Conservation (phyloP, 805 yeast genomes). For the Vanderwaltozyma polyspora region DNA sequence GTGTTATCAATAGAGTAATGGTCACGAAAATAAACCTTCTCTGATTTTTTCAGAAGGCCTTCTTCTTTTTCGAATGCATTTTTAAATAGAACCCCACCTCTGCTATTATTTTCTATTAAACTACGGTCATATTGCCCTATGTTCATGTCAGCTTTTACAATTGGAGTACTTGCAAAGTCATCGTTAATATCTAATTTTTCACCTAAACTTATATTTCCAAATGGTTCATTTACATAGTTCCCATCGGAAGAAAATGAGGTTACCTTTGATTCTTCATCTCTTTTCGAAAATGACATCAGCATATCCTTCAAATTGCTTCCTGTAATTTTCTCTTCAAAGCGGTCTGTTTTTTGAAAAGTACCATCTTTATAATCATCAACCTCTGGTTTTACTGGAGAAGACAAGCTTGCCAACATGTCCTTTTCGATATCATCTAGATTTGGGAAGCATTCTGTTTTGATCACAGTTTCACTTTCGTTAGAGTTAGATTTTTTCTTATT, state of each 20-base stretch:
- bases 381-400: conserved; percentile 2
- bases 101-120: neutral
- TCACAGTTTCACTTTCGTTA: neutral
- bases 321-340: neutral
- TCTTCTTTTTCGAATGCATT: conserved; percentile 2
- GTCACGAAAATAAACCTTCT: conserved; percentile 14
- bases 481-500: conserved; percentile 12
- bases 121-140: neutral
- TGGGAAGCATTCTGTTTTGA: conserved; percentile 3
- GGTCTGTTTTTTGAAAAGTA: neutral
- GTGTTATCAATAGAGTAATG: conserved; percentile 13
- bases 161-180: neutral
- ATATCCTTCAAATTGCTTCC: too few species aligned
- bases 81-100: neutral
- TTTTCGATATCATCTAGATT: conserved; percentile 9
- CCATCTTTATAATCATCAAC: conserved; percentile 1
- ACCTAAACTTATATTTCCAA: neutral
- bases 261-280: neutral
- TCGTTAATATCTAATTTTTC: neutral
- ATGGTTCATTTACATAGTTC: neutral
- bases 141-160: neutral
- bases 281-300: neutral
- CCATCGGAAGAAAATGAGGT: neutral
- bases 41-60: conserved; percentile 12
- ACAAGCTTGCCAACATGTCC: conserved; percentile 5